A percentile compares a stretch with the other conserved stretches of the same genome.
Conservation (phyloP, 345 rosid genomes). For the Brassica incana region DNA sequence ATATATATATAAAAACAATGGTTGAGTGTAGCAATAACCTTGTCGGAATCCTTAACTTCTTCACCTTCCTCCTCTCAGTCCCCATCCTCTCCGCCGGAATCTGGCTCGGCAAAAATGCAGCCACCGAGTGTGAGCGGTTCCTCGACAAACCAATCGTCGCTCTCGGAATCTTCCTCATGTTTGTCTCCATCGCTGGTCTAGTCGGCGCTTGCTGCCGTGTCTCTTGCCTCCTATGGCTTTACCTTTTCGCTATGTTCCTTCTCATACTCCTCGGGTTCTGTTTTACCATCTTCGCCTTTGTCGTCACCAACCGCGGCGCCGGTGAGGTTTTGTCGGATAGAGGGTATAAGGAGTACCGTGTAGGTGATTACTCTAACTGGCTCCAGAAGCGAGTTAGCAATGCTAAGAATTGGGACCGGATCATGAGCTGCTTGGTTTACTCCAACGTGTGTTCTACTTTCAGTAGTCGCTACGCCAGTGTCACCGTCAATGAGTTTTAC, state of each 20-base stretch:
- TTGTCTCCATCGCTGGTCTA: slow-evolving; percentile 81
- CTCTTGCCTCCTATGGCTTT: slow-evolving; percentile 81
- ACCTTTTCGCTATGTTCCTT: slow-evolving; percentile 84
- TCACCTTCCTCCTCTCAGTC: slow-evolving; percentile 77
- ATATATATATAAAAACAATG: not conserved
- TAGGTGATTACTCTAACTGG: slow-evolving; percentile 76
- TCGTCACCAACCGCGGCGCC: slow-evolving; percentile 88
- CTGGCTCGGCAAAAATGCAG: slow-evolving; percentile 75
- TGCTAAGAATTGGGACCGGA: slow-evolving; percentile 67
- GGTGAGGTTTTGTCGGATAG: slow-evolving; percentile 55
- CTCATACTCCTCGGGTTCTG: slow-evolving; percentile 69
- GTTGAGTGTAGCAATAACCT: slow-evolving; percentile 82
- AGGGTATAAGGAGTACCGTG: slow-evolving; percentile 81
- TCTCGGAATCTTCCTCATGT: slow-evolving; percentile 78
- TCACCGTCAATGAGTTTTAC: slow-evolving; percentile 38
- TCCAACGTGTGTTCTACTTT: slow-evolving; percentile 55
- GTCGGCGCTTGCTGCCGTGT: slow-evolving; percentile 89
- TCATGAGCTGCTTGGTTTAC: slow-evolving; percentile 66
- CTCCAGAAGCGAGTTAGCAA: slow-evolving; percentile 61
- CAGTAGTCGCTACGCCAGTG: slow-evolving; percentile 27
- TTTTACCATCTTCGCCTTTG: slow-evolving; percentile 87
- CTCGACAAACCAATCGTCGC: slow-evolving; percentile 75
- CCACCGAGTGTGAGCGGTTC: slow-evolving; percentile 80
- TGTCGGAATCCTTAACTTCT: slow-evolving; percentile 73
- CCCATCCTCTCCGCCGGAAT: slow-evolving; percentile 80